A percentile compares a stretch with the other conserved stretches of the same genome.
Conservation (phyloP, 441 rosid species). For the Gossypium davidsonii region DNA sequence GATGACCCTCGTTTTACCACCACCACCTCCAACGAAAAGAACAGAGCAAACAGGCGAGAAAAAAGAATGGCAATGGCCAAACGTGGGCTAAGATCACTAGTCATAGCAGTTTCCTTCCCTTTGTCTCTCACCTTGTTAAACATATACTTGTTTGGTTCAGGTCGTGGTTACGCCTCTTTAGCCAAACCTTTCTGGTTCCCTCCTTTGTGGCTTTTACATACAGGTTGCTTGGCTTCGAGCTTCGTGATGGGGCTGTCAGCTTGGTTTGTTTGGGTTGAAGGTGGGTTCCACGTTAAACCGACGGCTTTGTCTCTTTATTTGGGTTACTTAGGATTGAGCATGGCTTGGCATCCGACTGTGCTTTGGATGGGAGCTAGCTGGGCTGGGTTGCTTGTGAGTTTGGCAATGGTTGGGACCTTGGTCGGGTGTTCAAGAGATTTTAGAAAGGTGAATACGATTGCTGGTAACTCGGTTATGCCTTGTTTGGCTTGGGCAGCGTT, state of each 20-base stretch:
- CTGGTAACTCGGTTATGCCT: conserved; percentile 63
- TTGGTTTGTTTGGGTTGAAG: conserved; percentile 89
- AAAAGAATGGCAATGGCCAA: conserved; percentile 55
- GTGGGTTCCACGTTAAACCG: conserved; percentile 64
- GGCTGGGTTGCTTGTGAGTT: conserved; percentile 38
- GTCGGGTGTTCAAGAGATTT: conserved; percentile 50
- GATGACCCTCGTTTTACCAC: conserved; percentile 22
- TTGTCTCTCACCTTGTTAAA: conserved; percentile 41
- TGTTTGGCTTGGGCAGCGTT: conserved; percentile 70
- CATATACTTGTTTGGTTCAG: conserved; percentile 45
- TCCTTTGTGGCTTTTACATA: conserved; percentile 53
- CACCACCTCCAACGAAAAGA: conserved; percentile 17
- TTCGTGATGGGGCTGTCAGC: conserved; percentile 51
- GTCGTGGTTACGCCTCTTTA: conserved; percentile 12
- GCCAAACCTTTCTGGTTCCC: conserved; percentile 50
- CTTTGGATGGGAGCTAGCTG: conserved; percentile 33
- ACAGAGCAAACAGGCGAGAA: conserved; percentile 20
- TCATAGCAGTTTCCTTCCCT: conserved; percentile 56
- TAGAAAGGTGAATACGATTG: conserved; percentile 47
- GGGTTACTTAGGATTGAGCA: conserved; percentile 45
- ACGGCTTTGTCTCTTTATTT: conserved; percentile 41
- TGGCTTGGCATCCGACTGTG: conserved; percentile 52
- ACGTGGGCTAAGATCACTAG: conserved; percentile 59
- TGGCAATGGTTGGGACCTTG: conserved; percentile 39
- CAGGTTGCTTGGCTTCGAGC: conserved; percentile 38